These are phyloP conservation scores for Aureobasidium musti DNA, from an alignment of 2,329 filamentous ascomycete genomes.

Conservation along the genomic window DNA sequence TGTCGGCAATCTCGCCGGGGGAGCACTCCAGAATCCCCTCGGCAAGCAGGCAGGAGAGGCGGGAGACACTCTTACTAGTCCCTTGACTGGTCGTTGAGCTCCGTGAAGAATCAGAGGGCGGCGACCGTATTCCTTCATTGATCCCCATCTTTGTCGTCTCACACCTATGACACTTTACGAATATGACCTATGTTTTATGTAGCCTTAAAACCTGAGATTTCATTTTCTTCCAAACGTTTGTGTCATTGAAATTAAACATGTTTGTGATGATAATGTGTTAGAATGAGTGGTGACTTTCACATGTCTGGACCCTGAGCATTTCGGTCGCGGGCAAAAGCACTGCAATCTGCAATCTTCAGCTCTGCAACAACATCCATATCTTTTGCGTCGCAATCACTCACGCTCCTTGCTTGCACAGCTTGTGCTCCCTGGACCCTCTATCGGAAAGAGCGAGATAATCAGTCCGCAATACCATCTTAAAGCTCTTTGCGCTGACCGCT, in stretches of 20 bases:
- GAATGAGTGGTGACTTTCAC: neutral
- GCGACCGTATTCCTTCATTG: no score
- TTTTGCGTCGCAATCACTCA: neutral
- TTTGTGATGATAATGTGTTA: neutral
- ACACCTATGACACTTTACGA: neutral
- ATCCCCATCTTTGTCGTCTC: constrained; percentile 8
- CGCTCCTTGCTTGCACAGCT: neutral
- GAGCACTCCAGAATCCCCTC: constrained; percentile 43
- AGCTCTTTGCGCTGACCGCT: neutral
- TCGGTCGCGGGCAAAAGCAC: neutral
- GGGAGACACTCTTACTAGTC: constrained; percentile 30
- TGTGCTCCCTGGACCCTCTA: neutral
- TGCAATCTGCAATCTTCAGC: constrained; percentile 1
- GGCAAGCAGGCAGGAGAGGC: constrained; percentile 36
- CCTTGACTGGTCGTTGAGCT: constrained; percentile 32
- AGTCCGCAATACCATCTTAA: neutral
- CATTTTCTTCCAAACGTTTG: no score
- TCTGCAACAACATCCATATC: neutral
- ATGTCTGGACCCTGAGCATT: constrained; percentile 17
- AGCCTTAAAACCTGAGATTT: neutral
- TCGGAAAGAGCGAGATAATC: neutral
- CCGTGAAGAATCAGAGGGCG: no score
- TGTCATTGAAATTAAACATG: neutral
- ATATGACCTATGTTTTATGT: neutral
- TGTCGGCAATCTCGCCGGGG: constrained; percentile 39